These are phyloP conservation scores for Senecio squalidus DNA, from an alignment of 140 eudicot species.

Conservation along the genomic window DNA sequence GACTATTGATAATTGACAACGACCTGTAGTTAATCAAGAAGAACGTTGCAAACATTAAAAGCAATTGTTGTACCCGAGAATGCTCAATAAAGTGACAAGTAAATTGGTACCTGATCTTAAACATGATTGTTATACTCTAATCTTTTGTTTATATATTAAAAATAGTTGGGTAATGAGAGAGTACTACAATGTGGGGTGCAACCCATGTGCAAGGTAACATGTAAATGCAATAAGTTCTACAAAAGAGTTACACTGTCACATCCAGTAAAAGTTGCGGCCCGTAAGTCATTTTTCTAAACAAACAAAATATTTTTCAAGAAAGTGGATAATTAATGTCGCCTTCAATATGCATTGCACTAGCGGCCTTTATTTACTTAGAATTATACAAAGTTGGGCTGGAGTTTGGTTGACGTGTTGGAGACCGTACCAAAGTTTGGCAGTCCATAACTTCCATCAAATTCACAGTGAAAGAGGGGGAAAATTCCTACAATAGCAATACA, in stretches of 20 bases:
- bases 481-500: neutral
- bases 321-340: neutral
- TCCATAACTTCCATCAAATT: neutral
- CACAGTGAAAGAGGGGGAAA: too few species aligned
- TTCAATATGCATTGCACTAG: neutral
- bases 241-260: neutral
- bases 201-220: slow-evolving; percentile 10
- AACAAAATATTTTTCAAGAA: neutral
- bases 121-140: neutral
- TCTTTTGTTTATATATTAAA: neutral
- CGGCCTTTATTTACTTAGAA: neutral
- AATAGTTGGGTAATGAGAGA: slow-evolving; percentile 1
- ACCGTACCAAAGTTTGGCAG: neutral
- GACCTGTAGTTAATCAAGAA: neutral
- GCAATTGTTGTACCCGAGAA: neutral
- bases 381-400: neutral
- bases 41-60: slow-evolving; percentile 3
- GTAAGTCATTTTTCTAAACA: neutral
- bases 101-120: neutral
- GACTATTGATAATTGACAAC: neutral
- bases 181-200: slow-evolving; percentile 2
- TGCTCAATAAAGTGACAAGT: slow-evolving; percentile 1
- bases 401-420: neutral
- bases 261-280: neutral
- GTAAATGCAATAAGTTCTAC: neutral